Conservation (phyloP, 2,329 filamentous ascomycete genomes). For the Venturia oleaginea region DNA sequence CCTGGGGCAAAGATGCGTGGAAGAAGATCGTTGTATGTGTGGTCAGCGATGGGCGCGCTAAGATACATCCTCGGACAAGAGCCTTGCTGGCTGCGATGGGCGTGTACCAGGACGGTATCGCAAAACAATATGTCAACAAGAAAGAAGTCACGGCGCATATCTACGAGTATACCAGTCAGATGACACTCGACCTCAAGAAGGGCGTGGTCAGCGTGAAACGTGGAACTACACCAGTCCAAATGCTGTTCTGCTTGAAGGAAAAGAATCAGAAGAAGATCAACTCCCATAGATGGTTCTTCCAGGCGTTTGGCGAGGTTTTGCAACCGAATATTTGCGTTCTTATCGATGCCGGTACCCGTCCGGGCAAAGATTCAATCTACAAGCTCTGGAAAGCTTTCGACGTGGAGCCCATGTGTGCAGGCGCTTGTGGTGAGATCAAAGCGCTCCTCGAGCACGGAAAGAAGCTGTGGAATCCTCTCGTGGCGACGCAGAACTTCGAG, state of each 20-base stretch:
- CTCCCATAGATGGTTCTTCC: conserved; percentile 98
- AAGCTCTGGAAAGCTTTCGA: conserved; percentile 98
- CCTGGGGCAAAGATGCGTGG: conserved; percentile 97
- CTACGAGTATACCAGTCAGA: conserved; percentile 85
- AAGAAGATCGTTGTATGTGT: conserved; percentile 99
- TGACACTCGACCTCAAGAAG: conserved; percentile 82
- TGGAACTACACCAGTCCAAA: conserved; percentile 79
- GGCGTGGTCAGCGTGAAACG: conserved; percentile 78
- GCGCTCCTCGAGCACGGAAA: conserved; percentile 87
- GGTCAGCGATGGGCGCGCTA: conserved; percentile 91
- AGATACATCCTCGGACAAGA: conserved; percentile 88
- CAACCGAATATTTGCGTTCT: conserved; percentile 96
- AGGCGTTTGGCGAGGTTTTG: conserved; percentile 84
- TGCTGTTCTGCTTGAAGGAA: conserved; percentile 97
- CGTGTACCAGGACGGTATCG: conserved; percentile 96
- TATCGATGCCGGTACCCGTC: conserved; percentile 90
- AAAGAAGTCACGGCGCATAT: conserved; percentile 97
- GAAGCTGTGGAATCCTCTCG: conserved; percentile 83
- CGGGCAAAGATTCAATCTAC: conserved; percentile 90
- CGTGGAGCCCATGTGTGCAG: conserved; percentile 92
- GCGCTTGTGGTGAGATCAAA: conserved; percentile 97
- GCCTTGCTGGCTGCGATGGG: conserved; percentile 87
- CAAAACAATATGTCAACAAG: conserved; percentile 93
- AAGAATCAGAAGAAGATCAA: conserved; percentile 99
- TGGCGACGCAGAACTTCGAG: conserved; percentile 97